Base-by-base conservation (phyloP, 106 monocot genomes). In the Agapanthus africanus region DNA sequence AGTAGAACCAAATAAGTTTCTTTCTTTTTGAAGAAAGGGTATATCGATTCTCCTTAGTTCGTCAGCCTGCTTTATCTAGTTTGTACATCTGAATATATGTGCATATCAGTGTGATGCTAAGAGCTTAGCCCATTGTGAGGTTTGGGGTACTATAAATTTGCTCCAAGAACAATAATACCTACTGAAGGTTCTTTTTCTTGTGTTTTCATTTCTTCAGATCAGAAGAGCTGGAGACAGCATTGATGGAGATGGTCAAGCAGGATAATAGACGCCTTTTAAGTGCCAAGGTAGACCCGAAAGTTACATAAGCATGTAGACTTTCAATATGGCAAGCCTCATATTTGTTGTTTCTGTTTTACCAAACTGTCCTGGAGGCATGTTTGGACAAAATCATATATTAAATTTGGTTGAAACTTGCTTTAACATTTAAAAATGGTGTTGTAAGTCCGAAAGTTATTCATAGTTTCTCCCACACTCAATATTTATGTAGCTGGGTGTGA, bases 221-320 rank as follows among this genome's bases (percentile, higher is more conserved):
- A 51, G 83, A 93, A 74, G 92, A 93, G 67, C 76, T 93, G 56
- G 95, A 95, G 79, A 86, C 82, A 44, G 95, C 95, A 65, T 73
- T 95, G 50, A 95, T 95, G 88, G 95, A 95, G 82, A 95, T 95
- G 95, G 88, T 95, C 27, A 91, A 91, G 69, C 95, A 95, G 70
- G 95, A 95, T 67, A 91, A 95, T 69, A 83, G 95, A 72, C 84
- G 91, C 27, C 79, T 76, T 63, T 73, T 95, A 49, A 95, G 84
- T 80, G 88, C 95, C 57, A 86, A 84, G 88, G 95, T 91, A 59
- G 36, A 42, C 19, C 13, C 46, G 19, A 47, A 47, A 47, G 46
- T 47, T 7, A 47, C 46, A 15, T 47, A 5, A 8, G 15, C 10
- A 7, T 42, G 42, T 42, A 42, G 0, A 15, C n/a, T n/a, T n/a